A percentile compares a stretch with the other conserved stretches of the same genome.
Evolutionary conservation across 768 basidiomycete species (phyloP).

Genomic region (Obba rivulosa): DNA sequence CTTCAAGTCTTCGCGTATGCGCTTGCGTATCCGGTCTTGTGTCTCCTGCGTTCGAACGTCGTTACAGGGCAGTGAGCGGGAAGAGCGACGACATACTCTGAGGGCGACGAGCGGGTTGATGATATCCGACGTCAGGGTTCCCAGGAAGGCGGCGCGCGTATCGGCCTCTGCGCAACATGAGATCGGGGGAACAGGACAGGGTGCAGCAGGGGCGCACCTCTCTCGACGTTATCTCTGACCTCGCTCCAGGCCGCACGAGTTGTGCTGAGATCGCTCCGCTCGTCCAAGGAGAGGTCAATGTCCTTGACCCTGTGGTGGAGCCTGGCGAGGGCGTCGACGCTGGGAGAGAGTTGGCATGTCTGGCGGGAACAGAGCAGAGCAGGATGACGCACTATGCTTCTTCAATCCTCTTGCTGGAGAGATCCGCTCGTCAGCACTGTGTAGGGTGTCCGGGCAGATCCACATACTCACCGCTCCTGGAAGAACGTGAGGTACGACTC

Average conservation of each 20-base stretch:
- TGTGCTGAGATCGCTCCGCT: slow-evolving; percentile 57
- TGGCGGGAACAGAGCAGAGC: neutral
- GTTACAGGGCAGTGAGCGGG: neutral
- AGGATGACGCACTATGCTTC: slow-evolving; percentile 66
- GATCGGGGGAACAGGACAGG: neutral
- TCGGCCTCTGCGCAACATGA: slow-evolving; percentile 58
- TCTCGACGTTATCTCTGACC: slow-evolving; percentile 77
- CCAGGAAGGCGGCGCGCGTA: slow-evolving; percentile 72
- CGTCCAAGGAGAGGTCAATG: slow-evolving; percentile 68
- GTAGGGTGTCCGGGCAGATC: neutral
- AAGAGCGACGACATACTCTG: slow-evolving; percentile 41
- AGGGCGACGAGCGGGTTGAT: slow-evolving; percentile 61
- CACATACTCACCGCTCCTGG: slow-evolving; percentile 62
- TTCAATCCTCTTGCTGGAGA: slow-evolving; percentile 70
- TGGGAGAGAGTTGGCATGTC: slow-evolving; percentile 20
- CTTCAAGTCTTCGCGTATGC: slow-evolving; percentile 88
- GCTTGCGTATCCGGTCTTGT: slow-evolving; percentile 87
- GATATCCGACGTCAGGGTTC: slow-evolving; percentile 67
- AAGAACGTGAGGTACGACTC: slow-evolving; percentile 84
- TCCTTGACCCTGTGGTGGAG: slow-evolving; percentile 68
- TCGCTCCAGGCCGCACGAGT: slow-evolving; percentile 77
- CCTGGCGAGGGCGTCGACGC: slow-evolving; percentile 68
- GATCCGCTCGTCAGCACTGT: neutral
- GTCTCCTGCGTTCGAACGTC: slow-evolving; percentile 53
- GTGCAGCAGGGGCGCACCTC: slow-evolving; percentile 45